A percentile compares a stretch with the other conserved stretches of the same genome.
Conservation (phyloP, 768 basidiomycete species). For the Sutorius australiensis region DNA sequence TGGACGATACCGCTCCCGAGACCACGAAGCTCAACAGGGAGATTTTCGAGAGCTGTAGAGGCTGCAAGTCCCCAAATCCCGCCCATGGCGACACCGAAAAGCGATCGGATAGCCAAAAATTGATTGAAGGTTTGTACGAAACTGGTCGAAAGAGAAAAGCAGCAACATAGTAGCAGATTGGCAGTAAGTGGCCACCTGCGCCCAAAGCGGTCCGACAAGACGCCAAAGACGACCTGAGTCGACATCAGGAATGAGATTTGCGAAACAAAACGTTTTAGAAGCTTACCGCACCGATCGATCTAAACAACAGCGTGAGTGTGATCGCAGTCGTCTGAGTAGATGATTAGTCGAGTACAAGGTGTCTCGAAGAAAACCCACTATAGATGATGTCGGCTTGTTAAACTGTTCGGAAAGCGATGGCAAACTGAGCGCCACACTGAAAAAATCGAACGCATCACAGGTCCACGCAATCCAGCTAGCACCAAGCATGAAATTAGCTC, state of each 20-base stretch:
- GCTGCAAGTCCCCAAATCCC: constrained; percentile 87
- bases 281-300: constrained; percentile 67
- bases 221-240: constrained; percentile 64
- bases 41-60: constrained; percentile 82
- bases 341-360: not conserved
- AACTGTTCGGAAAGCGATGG: constrained; percentile 49
- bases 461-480: constrained; percentile 83
- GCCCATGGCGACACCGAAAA: constrained; percentile 89
- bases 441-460: constrained; percentile 85
- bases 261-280: not conserved
- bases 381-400: constrained; percentile 34
- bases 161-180: constrained; percentile 68
- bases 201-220: constrained; percentile 83
- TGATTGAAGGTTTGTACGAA: constrained; percentile 72
- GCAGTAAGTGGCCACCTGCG: constrained; percentile 88
- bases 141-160: constrained; percentile 75
- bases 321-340: constrained; percentile 65
- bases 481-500: not conserved
- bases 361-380: constrained; percentile 35
- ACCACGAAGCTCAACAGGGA: constrained; percentile 87
- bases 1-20: constrained; percentile 84
- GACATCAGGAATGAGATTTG: not conserved
- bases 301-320: constrained; percentile 87
- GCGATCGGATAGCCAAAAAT: constrained; percentile 76
- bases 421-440: constrained; percentile 66